These are phyloP conservation scores for Pholiota microspora DNA, from an alignment of 768 basidiomycete species.

Conservation along the genomic window DNA sequence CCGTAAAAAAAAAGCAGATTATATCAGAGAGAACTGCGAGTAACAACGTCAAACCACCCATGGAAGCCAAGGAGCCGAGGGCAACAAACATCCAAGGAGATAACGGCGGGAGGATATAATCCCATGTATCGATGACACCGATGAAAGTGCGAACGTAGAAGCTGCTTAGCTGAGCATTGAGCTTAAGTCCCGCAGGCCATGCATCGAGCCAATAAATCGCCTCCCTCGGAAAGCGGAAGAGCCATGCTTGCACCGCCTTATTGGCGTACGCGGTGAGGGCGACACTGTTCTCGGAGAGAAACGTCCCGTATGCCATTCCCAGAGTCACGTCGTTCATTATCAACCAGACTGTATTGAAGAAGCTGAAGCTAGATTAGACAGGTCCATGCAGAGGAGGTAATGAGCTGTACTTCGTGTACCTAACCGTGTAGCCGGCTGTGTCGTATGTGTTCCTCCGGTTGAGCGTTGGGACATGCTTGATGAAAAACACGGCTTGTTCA, in stretches of 20 bases:
- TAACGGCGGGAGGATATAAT: conserved; percentile 42
- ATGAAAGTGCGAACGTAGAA: conserved; percentile 79
- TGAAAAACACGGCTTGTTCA: conserved; percentile 44
- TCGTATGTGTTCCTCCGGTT: conserved; percentile 32
- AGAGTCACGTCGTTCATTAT: conserved; percentile 88
- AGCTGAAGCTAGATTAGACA: conserved; percentile 42
- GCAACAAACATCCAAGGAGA: conserved; percentile 15
- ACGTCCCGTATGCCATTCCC: conserved; percentile 68
- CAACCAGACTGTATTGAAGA: conserved; percentile 92
- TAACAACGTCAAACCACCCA: conserved; percentile 60
- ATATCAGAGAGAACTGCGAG: conserved; percentile 68
- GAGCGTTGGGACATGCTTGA: conserved; percentile 39
- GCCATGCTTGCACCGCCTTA: conserved; percentile 28
- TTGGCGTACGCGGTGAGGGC: conserved; percentile 39
- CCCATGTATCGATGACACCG: conserved; percentile 67
- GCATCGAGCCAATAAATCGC: conserved; percentile 83
- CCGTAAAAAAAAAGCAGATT: conserved; percentile 55
- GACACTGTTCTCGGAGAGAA: conserved; percentile 65
- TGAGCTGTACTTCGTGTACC: conserved; percentile 63
- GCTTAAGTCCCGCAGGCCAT: conserved; percentile 95
- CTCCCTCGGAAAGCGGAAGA: conserved; percentile 25
- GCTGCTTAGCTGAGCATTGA: conserved; percentile 90
- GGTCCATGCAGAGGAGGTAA: not conserved
- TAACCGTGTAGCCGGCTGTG: conserved; percentile 43
- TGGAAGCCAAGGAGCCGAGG: conserved; percentile 31